Evolutionary conservation across 139 green algal species (phyloP), one percentile per base, ranked within the genome.

Genomic region (Chlorella vulgaris): DNA sequence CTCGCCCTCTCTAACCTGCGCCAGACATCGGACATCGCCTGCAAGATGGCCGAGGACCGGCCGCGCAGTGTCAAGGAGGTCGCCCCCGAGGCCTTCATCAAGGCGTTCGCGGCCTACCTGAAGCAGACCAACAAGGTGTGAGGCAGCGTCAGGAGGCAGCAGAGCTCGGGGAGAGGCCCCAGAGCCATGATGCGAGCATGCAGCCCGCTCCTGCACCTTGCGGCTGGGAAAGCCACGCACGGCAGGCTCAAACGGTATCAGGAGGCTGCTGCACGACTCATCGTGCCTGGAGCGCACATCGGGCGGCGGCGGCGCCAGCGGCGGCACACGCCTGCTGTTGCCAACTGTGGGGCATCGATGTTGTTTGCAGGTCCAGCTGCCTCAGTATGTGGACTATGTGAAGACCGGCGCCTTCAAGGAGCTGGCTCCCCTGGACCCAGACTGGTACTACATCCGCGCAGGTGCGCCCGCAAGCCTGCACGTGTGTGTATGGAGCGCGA

Each of bases 391-490:
- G 43, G 97, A 99, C 78, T 88, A 98, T 35, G 93, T 98, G 43
- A 99, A 99, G 93, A 99, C 97, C 22, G 95, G 76, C 62, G 65
- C 87, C 26, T 96, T 91, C 93, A 99, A 99, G 92, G 94, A 99
- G 94, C 92, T 99, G 80, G 85, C 94, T 4, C 97, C 97, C 60
- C 94, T 95, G 71, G 95, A 99, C 82, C 90, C 91, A 31, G 97
- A 99, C 92, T 99, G 97, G 97, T 99, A 98, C 90, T 99, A 97
- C 91, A 90, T 98, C 66, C 92, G 97, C 53, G 95, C 96, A 84
- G 94, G 93, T 97, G 87, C 70, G 83, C 36, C 35, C 43, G 21
- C 7, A 24, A 31, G 29, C 47, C 29, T 68, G 6, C 7, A 61
- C 33, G 4, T 7, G 36, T 40, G 24, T 28, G 21, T 22, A 21